phyloP scores from a whole-genome alignment of 768 basidiomycete species.

The Holtermannia corniformis region DNA sequence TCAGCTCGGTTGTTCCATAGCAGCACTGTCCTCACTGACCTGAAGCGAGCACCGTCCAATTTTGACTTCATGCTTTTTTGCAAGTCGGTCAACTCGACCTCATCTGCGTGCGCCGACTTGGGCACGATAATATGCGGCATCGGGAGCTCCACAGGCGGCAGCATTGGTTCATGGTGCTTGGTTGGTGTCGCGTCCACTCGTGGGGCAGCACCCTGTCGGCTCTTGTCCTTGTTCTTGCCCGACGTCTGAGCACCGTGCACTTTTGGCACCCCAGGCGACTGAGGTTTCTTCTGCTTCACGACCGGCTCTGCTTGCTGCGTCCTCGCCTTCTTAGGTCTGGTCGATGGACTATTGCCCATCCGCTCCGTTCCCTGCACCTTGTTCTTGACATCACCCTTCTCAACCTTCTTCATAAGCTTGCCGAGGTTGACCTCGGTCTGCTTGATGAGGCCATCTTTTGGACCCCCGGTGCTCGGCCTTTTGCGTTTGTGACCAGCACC shows the following conservation, averaged over 20 bases:
- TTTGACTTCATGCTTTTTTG: conserved; percentile 71
- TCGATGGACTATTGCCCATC: conserved; percentile 10
- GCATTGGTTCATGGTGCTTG: conserved; percentile 1
- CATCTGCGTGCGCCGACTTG: conserved; percentile 6
- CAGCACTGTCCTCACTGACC: conserved; percentile 46
- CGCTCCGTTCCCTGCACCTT: conserved; percentile 13
- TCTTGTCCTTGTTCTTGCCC: not conserved
- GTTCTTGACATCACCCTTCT: conserved; percentile 17
- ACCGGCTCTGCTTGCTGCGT: conserved; percentile 5
- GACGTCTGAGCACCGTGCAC: not conserved
- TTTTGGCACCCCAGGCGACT: not conserved
- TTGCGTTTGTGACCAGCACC: conserved; percentile 11
- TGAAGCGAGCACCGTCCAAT: conserved; percentile 76
- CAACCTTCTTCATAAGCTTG: conserved; percentile 33
- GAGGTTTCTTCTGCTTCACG: not conserved
- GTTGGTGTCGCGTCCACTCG: not conserved
- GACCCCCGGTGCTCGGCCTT: conserved; percentile 9
- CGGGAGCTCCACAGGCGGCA: conserved; percentile 18
- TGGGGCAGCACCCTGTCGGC: not conserved
- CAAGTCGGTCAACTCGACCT: conserved; percentile 53
- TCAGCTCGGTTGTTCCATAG: conserved; percentile 2
- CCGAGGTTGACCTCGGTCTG: conserved; percentile 32
- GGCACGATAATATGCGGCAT: conserved; percentile 9
- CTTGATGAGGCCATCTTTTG: conserved; percentile 11
- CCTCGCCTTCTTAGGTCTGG: conserved; percentile 2